Evolutionary conservation across 1,139 yeast genomes (phyloP).

Genomic region (Suhomyces taliae): DNA sequence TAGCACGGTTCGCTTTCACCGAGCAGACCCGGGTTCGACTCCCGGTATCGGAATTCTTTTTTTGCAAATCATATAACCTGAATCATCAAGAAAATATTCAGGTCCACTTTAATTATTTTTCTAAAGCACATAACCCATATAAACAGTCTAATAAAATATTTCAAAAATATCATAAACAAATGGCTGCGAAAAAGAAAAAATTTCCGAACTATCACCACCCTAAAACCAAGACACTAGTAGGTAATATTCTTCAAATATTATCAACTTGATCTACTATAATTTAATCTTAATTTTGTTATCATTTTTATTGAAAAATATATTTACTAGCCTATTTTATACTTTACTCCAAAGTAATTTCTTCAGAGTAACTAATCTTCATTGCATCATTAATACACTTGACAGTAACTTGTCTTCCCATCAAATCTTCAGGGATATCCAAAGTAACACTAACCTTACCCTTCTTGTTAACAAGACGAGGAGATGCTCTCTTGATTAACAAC

Average conservation of each 20-base stretch:
- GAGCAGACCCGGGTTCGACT: conserved; percentile 83
- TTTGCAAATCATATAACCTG: neutral
- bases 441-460: conserved; percentile 44
- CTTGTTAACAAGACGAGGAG: conserved; percentile 52
- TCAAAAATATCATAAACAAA: no score
- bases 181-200: no score
- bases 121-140: no score
- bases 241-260: no score
- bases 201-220: no score
- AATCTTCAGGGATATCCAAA: conserved; percentile 50
- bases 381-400: conserved; percentile 67
- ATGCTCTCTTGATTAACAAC: conserved; percentile 63
- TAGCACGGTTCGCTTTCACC: conserved; percentile 84
- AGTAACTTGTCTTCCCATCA: conserved; percentile 45
- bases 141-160: no score
- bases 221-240: no score
- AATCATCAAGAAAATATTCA: no score
- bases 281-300: no score
- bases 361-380: conserved; percentile 48
- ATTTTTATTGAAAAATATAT: no score
- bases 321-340: neutral
- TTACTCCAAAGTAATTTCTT: conserved; percentile 15
- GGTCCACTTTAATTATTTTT: no score
- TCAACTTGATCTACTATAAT: no score
- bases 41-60: conserved; percentile 64